phyloP scores from a whole-genome alignment of 2,329 filamentous ascomycete genomes.

The Lachnellula occidentalis region DNA sequence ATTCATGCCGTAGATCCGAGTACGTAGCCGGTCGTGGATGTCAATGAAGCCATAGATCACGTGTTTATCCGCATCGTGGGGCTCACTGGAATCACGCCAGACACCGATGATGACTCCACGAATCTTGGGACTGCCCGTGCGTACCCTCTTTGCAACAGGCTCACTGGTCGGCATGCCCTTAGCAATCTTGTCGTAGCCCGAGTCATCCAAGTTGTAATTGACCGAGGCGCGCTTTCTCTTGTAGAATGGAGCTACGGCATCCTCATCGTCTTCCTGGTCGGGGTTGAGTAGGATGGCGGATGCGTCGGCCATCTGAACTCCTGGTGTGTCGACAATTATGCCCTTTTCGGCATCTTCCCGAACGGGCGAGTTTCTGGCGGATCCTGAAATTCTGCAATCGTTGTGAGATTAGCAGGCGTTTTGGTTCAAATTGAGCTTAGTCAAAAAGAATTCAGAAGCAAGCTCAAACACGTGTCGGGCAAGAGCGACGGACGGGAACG shows the following conservation, averaged over 20 bases:
- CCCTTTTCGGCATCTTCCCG: constrained; percentile 21
- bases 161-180: constrained; percentile 14
- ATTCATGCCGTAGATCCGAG: constrained; percentile 48
- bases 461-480: constrained; percentile 18
- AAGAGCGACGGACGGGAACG: neutral
- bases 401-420: constrained; percentile 6
- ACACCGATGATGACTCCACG: constrained; percentile 44
- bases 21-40: constrained; percentile 53
- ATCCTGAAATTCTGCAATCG: constrained; percentile 13
- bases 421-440: constrained; percentile 17
- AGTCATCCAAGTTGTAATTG: constrained; percentile 45
- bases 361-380: constrained; percentile 12
- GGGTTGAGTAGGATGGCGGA: constrained; percentile 18
- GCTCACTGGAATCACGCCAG: constrained; percentile 54
- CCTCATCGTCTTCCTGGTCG: constrained; percentile 35
- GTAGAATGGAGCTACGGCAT: constrained; percentile 38
- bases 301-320: constrained; percentile 13
- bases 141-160: constrained; percentile 20
- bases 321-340: constrained; percentile 19
- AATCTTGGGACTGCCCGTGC: constrained; percentile 13
- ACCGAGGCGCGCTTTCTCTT: constrained; percentile 52
- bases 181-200: constrained; percentile 31
- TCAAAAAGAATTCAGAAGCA: constrained; percentile 13
- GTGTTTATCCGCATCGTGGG: constrained; percentile 46
- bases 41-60: constrained; percentile 59